A percentile compares a stretch with the other conserved stretches of the same genome.
These are phyloP conservation scores for Annulohypoxylon bovei DNA, from an alignment of 495 filamentous ascomycete genomes.

Conservation along the genomic window DNA sequence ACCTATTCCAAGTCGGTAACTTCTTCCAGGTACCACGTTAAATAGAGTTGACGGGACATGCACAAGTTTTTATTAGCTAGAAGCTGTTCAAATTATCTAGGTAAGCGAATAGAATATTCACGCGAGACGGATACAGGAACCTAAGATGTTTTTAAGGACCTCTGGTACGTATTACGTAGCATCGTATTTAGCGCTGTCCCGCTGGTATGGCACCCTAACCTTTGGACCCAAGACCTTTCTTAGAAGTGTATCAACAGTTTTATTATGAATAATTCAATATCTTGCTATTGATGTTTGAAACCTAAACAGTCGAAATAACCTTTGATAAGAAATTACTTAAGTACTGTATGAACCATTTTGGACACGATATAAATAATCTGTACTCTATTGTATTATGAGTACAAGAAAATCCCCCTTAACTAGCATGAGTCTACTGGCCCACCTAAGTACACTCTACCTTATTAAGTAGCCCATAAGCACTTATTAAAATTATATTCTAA, in stretches of 20 bases:
- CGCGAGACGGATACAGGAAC: background rate
- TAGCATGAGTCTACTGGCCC: no score
- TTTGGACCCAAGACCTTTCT: background rate
- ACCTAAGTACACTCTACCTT: background rate
- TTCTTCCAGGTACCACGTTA: background rate
- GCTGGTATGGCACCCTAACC: constrained; percentile 4
- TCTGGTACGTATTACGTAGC: background rate
- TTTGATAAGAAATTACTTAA: no score
- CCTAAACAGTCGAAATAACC: background rate
- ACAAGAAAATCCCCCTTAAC: no score
- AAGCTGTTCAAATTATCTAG: background rate
- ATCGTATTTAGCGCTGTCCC: constrained; percentile 5
- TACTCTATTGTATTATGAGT: no score
- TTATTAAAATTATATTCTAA: no score
- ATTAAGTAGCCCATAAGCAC: no score
- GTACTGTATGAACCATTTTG: no score
- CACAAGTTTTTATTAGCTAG: background rate
- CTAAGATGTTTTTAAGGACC: background rate
- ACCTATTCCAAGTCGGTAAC: background rate
- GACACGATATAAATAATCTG: background rate
- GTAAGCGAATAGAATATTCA: background rate
- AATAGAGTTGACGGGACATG: background rate
- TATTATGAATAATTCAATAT: background rate
- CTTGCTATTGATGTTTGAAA: background rate
- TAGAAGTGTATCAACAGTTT: background rate